phyloP scores from a whole-genome alignment of 345 rosid genomes.

The Linum lewisii region DNA sequence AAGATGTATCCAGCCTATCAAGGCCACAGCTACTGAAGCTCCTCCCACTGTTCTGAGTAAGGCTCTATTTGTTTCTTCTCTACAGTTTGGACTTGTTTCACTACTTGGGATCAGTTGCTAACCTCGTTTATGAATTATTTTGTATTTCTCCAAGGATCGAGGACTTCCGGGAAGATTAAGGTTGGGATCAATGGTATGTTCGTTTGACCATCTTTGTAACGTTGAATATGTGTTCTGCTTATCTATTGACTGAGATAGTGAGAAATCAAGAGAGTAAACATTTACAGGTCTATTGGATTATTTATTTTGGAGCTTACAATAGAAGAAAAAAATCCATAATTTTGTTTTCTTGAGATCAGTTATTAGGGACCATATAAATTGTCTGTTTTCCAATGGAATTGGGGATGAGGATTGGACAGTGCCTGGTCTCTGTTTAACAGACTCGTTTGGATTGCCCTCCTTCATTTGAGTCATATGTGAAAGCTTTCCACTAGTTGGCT shows the following conservation, averaged over 20 bases:
- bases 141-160: constrained; percentile 33
- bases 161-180: constrained; percentile 51
- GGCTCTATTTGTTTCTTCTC: constrained; percentile 10
- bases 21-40: constrained; percentile 68
- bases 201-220: background rate
- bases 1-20: constrained; percentile 45
- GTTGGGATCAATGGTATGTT: constrained; percentile 86
- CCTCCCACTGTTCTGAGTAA: constrained; percentile 59
- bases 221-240: background rate
- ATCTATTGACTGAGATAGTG: background rate
- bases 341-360: too few relatives aligned
- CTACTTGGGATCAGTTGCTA: constrained; percentile 11
- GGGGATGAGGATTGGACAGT: too few relatives aligned
- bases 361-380: too few relatives aligned
- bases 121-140: constrained; percentile 16
- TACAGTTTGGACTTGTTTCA: background rate
- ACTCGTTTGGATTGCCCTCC: background rate
- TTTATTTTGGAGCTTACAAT: background rate
- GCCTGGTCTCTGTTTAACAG: too few relatives aligned
- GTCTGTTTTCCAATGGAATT: too few relatives aligned
- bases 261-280: background rate
- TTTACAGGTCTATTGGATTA: background rate
- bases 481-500: background rate
- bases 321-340: background rate
- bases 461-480: background rate